A percentile compares a stretch with the other conserved stretches of the same genome.
Evolutionary conservation across 2,329 filamentous ascomycete species (phyloP).

Genomic region (Talaromyces piceae): DNA sequence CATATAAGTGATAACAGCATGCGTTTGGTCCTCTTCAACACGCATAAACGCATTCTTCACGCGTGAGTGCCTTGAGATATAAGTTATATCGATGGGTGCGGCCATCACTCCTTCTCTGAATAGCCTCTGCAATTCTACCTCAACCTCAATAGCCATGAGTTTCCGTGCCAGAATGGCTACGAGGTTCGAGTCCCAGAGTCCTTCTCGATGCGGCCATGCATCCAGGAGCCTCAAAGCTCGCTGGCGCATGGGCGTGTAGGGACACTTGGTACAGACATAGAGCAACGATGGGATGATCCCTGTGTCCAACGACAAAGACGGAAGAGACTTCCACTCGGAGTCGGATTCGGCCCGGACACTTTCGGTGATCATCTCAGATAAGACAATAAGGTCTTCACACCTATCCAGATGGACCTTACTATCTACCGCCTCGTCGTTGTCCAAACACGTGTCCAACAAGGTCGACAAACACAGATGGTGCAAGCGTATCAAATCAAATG

Average conservation of each 20-base stretch:
- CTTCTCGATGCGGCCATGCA: slow-evolving; percentile 26
- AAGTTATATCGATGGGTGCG: neutral
- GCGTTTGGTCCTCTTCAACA: slow-evolving; percentile 1
- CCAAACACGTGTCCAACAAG: slow-evolving; percentile 11
- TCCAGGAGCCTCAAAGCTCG: slow-evolving; percentile 22
- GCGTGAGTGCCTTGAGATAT: slow-evolving; percentile 2
- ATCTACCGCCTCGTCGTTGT: slow-evolving; percentile 3
- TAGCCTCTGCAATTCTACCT: slow-evolving; percentile 2
- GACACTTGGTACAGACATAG: slow-evolving; percentile 26
- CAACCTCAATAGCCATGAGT: slow-evolving; percentile 18
- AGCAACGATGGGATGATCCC: slow-evolving; percentile 26
- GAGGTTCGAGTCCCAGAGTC: slow-evolving; percentile 28
- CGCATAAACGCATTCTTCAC: neutral
- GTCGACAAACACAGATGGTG: slow-evolving; percentile 9
- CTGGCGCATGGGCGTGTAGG: slow-evolving; percentile 17
- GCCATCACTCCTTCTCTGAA: neutral
- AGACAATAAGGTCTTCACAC: slow-evolving; percentile 5
- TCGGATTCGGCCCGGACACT: slow-evolving; percentile 3
- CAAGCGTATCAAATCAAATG: slow-evolving; percentile 13
- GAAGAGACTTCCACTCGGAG: neutral
- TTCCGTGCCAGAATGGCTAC: slow-evolving; percentile 22
- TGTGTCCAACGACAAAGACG: slow-evolving; percentile 20
- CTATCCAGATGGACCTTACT: slow-evolving; percentile 7
- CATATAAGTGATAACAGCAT: slow-evolving; percentile 5
- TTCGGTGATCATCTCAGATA: slow-evolving; percentile 1